These are phyloP conservation scores for Lactifluus hygrophoroides DNA, from an alignment of 768 basidiomycete species.

Conservation along the genomic window DNA sequence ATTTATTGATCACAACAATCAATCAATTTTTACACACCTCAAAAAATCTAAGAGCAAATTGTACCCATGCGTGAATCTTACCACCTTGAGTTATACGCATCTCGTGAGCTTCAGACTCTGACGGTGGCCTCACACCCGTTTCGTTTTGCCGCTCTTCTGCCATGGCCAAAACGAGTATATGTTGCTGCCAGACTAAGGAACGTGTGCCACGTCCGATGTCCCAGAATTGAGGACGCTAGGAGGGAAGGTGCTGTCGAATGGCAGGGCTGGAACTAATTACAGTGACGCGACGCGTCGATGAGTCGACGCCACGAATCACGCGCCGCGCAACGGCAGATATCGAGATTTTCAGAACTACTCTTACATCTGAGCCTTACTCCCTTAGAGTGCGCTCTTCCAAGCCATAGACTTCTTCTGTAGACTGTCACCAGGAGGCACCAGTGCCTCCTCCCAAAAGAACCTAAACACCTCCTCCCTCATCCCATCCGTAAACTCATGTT, in stretches of 20 bases:
- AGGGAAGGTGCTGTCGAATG: too few species aligned
- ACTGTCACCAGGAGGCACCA: neutral
- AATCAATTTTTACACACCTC: constrained; percentile 23
- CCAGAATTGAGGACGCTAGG: neutral
- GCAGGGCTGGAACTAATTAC: too few species aligned
- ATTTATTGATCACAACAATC: neutral
- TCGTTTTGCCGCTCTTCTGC: neutral
- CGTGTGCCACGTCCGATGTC: too few species aligned
- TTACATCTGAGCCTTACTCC: neutral
- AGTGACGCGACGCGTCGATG: neutral
- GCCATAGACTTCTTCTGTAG: neutral
- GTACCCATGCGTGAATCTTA: constrained; percentile 30
- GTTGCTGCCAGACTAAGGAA: too few species aligned
- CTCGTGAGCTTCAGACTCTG: constrained; percentile 20
- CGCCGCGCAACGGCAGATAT: neutral
- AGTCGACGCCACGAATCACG: too few species aligned
- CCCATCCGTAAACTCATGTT: constrained; percentile 30
- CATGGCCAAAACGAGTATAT: too few species aligned
- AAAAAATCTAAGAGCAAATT: constrained; percentile 32
- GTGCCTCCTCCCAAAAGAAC: constrained; percentile 21
- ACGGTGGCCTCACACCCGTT: neutral
- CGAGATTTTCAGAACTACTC: neutral
- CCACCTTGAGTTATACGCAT: constrained; percentile 33
- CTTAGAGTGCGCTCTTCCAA: neutral
- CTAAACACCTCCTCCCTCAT: constrained; percentile 28